Base-by-base conservation (phyloP, 129 eudicot genomes). In the Saposhnikovia divaricata region DNA sequence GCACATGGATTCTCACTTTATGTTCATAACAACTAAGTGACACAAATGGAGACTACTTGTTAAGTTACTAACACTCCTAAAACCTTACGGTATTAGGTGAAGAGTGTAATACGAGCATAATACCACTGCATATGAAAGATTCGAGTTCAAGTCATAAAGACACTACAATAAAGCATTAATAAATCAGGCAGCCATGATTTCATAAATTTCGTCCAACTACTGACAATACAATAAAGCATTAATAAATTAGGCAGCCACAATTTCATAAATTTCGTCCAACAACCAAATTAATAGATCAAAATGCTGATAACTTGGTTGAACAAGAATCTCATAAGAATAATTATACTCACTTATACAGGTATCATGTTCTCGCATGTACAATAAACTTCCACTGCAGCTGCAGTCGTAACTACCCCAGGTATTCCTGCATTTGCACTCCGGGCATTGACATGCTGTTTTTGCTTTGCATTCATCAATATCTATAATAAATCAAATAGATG, bases 341-440 rank as follows among this genome's bases (percentile, higher is more conserved):
- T 15, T 5, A 37, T 80, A 86, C 92, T 87, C 85, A 95, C 99
- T 82, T 85, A 95, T 92, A 72, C 99, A 95, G 31, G 92, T 88
- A 84, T 95, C 99, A 69, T 95, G 99, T 83, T 95, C 99, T 61
- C 81, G 87, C 91, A 95, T 95, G 88, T 95, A 95, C 75, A 92
- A 80, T 77, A 89, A 84, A 77, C 91, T 91, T 76, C 87, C 86
- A 27, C 82, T 82, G 86, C 98, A 95, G 82, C 94, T 90, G 89
- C 98, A 95, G 80, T 94, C 96, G 31, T 87, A 91, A 78, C 97
- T 86, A 59, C 98, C 98, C 98, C 98, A 91, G 51, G 97, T 90
- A 77, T 95, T 87, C 87, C 89, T 95, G 87, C 98, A 95, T 78
- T 86, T 95, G 92, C 98, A 95, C 31, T 86, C 87, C 0, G 97